Base-by-base conservation (phyloP, 768 basidiomycete genomes). In the Lactarius evosmus region DNA sequence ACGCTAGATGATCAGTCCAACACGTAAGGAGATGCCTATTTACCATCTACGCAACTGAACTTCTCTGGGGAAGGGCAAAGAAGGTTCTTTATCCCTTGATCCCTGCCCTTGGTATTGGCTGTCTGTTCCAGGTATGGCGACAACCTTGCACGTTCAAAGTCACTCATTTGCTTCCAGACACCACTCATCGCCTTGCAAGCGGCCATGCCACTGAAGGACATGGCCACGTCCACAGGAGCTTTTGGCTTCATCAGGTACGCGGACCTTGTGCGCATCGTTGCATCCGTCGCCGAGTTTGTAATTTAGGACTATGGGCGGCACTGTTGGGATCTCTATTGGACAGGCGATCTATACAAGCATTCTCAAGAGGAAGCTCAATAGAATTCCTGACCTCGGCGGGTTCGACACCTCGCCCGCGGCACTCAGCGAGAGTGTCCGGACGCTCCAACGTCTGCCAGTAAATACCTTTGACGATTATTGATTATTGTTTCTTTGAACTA, bases 121-220 rank as follows among this genome's bases (percentile, higher is more conserved):
- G 78, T 66, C 72, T 92, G 56, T 89, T 89, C 78, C 83, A 85
- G 77, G 70, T 76, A 63, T 30, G 58, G 56, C 30, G 33, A 51
- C 19, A 46, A 56, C 16, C 8, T 64, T 44, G 66, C 38, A 66
- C 60, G 3, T 19, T 22, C 12, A 41, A 32, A 11, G 11, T 16
- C 22, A 34, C 51, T 58, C 14, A 62, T 53, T 11, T 2, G 6
- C 9, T 61, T 49, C 49, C 69, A 87, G 84, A 78, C 79, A 5
- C 90, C 89, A 0, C 74, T 91, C 7, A 84, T 92, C 56, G 88
- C 80, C 16, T 74, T 94, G 16, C 92, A 94, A 75, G 89, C 91
- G 1, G 87, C 91, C 0, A 95, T 95, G 91, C 93, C 93, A 0
- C 70, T 91, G 17, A 86, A 85, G 69, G 90, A 93, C 67, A 91